Evolutionary conservation across 495 filamentous ascomycete genomes (phyloP).

Genomic region (Entonaema liquescens): DNA sequence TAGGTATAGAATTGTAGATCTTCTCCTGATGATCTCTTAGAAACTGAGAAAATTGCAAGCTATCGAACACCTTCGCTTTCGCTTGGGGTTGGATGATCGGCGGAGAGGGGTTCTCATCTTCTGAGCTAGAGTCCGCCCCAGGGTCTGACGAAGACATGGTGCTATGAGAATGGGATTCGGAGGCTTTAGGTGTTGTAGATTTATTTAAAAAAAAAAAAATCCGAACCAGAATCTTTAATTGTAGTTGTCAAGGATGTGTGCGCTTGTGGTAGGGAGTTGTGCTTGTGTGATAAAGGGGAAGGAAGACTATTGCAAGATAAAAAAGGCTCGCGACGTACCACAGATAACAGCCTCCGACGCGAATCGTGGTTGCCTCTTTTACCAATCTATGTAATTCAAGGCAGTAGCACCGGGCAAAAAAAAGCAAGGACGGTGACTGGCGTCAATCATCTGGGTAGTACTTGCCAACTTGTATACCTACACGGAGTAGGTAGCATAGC

Average conservation of each 20-base stretch:
- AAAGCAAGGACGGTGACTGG: no score
- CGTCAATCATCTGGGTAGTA: no score
- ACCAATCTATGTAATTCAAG: neutral
- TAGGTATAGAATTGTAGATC: slow-evolving; percentile 40
- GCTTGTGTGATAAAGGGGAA: neutral
- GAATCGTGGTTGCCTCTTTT: neutral
- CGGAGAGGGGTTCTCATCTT: slow-evolving; percentile 38
- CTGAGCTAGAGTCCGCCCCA: slow-evolving; percentile 29
- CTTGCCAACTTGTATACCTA: neutral
- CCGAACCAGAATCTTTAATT: neutral
- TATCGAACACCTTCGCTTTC: slow-evolving; percentile 55
- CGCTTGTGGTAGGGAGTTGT: neutral
- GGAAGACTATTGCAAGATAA: neutral
- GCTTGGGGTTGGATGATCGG: slow-evolving; percentile 37
- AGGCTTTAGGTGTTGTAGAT: neutral
- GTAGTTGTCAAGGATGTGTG: neutral
- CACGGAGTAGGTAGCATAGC: neutral
- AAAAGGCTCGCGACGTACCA: neutral
- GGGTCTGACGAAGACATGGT: neutral
- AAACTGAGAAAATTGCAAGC: slow-evolving; percentile 38
- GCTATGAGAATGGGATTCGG: neutral
- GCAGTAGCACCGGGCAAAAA: neutral
- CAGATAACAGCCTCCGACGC: neutral
- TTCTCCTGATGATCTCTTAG: slow-evolving; percentile 38
- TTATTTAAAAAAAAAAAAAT: neutral